phyloP scores from a whole-genome alignment of 1,284 basidiomycete species.

The Thecaphora thlaspeos region DNA sequence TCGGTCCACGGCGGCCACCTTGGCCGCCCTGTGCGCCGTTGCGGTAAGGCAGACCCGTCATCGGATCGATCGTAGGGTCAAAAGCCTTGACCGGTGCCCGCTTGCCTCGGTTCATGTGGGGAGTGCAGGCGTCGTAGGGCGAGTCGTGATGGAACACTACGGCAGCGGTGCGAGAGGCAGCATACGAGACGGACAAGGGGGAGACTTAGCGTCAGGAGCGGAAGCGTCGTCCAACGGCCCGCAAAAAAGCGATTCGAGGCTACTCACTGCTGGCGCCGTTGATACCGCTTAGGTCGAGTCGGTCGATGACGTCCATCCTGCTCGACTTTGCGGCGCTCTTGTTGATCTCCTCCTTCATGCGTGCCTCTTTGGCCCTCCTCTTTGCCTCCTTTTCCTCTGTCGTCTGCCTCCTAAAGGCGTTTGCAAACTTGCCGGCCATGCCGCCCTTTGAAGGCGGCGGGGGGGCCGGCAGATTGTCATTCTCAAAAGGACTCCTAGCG shows the following conservation, averaged over 20 bases:
- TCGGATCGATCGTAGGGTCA: constrained; percentile 50
- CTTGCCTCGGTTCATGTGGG: constrained; percentile 46
- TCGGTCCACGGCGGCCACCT: constrained; percentile 3
- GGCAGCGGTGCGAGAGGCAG: not conserved
- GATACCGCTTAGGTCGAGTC: constrained; percentile 51
- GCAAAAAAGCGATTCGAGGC: not conserved
- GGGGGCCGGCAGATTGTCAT: constrained; percentile 30
- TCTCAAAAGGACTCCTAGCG: constrained; percentile 36
- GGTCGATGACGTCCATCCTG: constrained; percentile 55
- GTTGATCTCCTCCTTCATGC: constrained; percentile 38
- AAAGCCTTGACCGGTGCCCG: constrained; percentile 53
- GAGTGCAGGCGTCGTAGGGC: constrained; percentile 54
- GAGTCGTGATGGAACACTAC: constrained; percentile 58
- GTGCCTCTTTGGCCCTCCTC: constrained; percentile 32
- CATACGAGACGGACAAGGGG: too few relatives aligned
- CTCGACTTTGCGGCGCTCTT: constrained; percentile 20
- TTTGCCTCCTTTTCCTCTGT: constrained; percentile 44
- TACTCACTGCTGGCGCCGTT: constrained; percentile 44
- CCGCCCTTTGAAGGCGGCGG: constrained; percentile 17
- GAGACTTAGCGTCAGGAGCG: not conserved
- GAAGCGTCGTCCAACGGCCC: too few relatives aligned
- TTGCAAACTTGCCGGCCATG: constrained; percentile 42
- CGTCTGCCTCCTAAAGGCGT: constrained; percentile 41
- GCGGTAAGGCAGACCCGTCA: constrained; percentile 41
- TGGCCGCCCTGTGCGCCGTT: constrained; percentile 8